phyloP scores from a whole-genome alignment of 495 filamentous ascomycete species.

The Xylaria sp. region DNA sequence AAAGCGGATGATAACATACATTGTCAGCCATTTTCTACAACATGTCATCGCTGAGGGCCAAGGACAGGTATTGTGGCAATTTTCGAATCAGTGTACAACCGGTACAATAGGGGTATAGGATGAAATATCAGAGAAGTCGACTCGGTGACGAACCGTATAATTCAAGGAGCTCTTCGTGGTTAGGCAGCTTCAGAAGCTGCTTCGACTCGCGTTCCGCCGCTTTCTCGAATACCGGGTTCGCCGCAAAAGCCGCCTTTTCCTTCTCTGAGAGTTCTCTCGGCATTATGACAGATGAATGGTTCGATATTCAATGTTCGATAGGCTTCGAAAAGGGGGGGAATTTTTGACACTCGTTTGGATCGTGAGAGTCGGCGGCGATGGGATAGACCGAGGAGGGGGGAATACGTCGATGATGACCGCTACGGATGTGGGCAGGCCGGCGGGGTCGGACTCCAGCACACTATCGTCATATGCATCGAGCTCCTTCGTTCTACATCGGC shows the following conservation, averaged over 20 bases:
- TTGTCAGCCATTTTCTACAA: neutral
- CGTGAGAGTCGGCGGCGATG: neutral
- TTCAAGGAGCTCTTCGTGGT: constrained; percentile 62
- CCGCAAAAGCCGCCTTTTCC: constrained; percentile 32
- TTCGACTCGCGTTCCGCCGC: constrained; percentile 66
- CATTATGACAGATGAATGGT: constrained; percentile 41
- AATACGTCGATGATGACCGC: neutral
- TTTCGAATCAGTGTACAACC: too few relatives aligned
- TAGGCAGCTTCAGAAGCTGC: constrained; percentile 67
- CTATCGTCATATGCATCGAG: constrained; percentile 18
- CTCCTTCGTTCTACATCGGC: constrained; percentile 3
- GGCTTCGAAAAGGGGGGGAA: neutral
- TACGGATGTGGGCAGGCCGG: constrained; percentile 8
- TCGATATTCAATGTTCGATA: neutral
- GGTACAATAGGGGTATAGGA: too few relatives aligned
- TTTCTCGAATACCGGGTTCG: constrained; percentile 60
- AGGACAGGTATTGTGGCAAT: too few relatives aligned
- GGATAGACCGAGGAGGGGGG: neutral
- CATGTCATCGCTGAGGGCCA: too few relatives aligned
- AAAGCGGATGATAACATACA: neutral
- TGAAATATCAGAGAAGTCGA: neutral
- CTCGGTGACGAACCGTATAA: constrained; percentile 49
- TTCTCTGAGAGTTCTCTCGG: constrained; percentile 14
- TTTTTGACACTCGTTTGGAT: neutral
- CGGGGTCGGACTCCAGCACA: constrained; percentile 18